Evolutionary conservation across 495 filamentous ascomycete genomes (phyloP).

Genomic region (Penicillium alfredii): DNA sequence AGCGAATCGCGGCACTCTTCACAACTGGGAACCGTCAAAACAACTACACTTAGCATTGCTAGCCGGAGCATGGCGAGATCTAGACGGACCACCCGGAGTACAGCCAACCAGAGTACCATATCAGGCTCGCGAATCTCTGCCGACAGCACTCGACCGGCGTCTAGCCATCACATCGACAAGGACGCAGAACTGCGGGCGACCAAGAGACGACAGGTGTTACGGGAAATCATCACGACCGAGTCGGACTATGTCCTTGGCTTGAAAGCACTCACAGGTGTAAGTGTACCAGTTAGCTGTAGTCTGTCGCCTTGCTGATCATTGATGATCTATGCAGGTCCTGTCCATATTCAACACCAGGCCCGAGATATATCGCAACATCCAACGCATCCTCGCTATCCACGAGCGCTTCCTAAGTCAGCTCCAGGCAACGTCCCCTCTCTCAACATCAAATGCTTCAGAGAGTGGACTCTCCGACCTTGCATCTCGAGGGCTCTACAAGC

Average conservation of each 20-base stretch:
- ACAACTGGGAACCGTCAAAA: conserved; percentile 70
- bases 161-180: conserved; percentile 56
- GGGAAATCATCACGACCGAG: conserved; percentile 80
- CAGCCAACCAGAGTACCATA: conserved; percentile 47
- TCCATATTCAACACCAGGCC: conserved; percentile 30
- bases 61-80: conserved; percentile 63
- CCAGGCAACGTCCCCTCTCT: conserved; percentile 26
- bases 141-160: conserved; percentile 55
- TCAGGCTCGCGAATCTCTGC: conserved; percentile 56
- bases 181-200: conserved; percentile 63
- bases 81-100: conserved; percentile 46
- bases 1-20: conserved; percentile 67
- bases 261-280: conserved; percentile 77
- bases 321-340: conserved; percentile 23
- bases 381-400: conserved; percentile 39
- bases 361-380: conserved; percentile 41
- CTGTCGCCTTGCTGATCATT: background rate
- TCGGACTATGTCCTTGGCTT: conserved; percentile 84
- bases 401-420: conserved; percentile 36
- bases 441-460: conserved; percentile 12
- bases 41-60: conserved; percentile 64
- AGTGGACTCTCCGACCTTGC: conserved; percentile 16
- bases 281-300: conserved; percentile 10
- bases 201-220: conserved; percentile 69
- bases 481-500: conserved; percentile 16